Percentiles rank a stretch among this genome's conserved stretches.
Evolutionary conservation across 2,329 filamentous ascomycete genomes (phyloP).

Genomic region (Ceratocystis ficicola): DNA sequence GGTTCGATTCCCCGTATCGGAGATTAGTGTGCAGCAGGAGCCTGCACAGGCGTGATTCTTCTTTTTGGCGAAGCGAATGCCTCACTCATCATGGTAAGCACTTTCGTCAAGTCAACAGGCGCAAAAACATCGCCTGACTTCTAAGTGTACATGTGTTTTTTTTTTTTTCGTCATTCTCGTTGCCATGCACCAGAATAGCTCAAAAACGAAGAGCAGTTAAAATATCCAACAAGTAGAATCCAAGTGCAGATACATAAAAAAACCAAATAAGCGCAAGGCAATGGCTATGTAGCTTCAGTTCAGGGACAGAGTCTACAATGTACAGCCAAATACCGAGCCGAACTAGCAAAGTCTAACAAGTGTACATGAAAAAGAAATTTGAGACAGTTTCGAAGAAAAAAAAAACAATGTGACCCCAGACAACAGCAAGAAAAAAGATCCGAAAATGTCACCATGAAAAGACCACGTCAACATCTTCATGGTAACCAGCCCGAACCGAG

Average conservation of each 20-base stretch:
- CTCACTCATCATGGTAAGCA: no score
- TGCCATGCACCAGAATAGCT: neutral
- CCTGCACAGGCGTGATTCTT: rapidly evolving
- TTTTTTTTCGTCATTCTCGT: neutral
- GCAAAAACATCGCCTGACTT: no score
- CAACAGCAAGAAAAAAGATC: neutral
- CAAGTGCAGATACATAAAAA: conserved; percentile 4
- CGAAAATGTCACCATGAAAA: neutral
- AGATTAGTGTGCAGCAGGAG: neutral
- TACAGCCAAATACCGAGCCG: neutral
- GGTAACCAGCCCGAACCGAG: neutral
- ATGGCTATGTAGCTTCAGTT: neutral
- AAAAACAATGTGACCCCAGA: neutral
- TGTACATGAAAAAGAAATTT: neutral
- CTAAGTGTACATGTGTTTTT: neutral
- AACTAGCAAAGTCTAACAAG: conserved; percentile 5
- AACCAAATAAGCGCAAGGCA: neutral
- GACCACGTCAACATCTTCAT: neutral
- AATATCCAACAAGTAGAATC: conserved; percentile 10
- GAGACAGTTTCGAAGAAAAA: conserved; percentile 6
- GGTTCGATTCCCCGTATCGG: conserved; percentile 23
- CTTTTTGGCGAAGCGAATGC: no score
- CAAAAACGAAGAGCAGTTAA: neutral
- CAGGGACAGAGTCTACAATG: neutral
- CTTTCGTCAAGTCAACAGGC: neutral